These are phyloP conservation scores for Cercophora sp. DNA, from an alignment of 495 filamentous ascomycete species.

Conservation along the genomic window DNA sequence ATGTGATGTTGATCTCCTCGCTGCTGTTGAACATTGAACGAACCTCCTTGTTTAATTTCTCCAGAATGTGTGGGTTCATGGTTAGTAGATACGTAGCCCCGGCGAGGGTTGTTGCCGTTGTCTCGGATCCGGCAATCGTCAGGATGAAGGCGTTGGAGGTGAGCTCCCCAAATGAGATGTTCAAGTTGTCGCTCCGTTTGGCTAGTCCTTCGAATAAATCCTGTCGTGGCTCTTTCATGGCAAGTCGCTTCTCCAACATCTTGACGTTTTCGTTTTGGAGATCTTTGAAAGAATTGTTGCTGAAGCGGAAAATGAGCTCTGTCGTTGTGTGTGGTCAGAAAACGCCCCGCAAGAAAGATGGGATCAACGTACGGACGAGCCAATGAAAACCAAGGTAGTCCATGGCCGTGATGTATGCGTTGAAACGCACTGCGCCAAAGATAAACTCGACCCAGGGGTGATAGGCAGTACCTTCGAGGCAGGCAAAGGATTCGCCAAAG, in stretches of 20 bases:
- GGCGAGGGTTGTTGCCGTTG: conserved; percentile 49
- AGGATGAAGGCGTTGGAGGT: conserved; percentile 12
- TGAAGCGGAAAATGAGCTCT: too few relatives aligned
- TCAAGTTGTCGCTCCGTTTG: conserved; percentile 26
- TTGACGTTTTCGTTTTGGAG: too few relatives aligned
- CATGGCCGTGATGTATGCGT: conserved; percentile 25
- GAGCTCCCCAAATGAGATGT: conserved; percentile 5
- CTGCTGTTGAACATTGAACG: conserved; percentile 39
- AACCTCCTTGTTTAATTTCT: conserved; percentile 45
- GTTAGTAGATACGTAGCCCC: conserved; percentile 48
- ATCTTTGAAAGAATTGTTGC: too few relatives aligned
- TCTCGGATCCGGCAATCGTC: conserved; percentile 38
- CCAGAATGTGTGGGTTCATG: conserved; percentile 35
- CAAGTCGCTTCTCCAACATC: conserved; percentile 29
- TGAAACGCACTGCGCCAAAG: conserved; percentile 21
- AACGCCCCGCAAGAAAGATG: too few relatives aligned
- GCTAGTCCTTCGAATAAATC: conserved; percentile 41
- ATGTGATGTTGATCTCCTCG: conserved; percentile 45
- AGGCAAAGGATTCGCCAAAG: conserved; percentile 52
- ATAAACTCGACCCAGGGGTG: conserved; percentile 34
- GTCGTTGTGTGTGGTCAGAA: too few relatives aligned
- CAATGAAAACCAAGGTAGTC: conserved; percentile 16
- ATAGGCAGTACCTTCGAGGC: conserved; percentile 30
- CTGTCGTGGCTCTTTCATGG: conserved; percentile 21
- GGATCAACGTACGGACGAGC: too few relatives aligned